Percentiles rank a stretch among this genome's conserved stretches.
phyloP scores from a whole-genome alignment of 164 flowering plant species.

The Houttuynia cordata region DNA sequence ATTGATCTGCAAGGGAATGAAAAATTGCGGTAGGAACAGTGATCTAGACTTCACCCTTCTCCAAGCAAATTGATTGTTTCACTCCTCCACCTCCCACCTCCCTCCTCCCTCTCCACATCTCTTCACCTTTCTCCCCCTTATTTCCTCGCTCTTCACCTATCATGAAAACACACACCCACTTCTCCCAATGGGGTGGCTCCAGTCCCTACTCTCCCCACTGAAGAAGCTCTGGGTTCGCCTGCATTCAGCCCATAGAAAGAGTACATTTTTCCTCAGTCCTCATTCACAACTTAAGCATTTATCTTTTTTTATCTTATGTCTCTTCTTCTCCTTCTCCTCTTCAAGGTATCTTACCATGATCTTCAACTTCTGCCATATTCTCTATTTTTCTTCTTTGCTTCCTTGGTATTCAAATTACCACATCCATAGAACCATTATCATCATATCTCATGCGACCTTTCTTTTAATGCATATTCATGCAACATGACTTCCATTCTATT shows the following conservation, averaged over 20 bases:
- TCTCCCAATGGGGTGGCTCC: slow-evolving; percentile 52
- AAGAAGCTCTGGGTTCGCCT: slow-evolving; percentile 56
- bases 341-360: neutral
- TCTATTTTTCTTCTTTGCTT: neutral
- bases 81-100: slow-evolving; percentile 7
- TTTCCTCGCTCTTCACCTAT: slow-evolving; percentile 27
- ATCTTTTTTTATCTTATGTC: neutral
- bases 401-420: no score
- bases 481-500: neutral
- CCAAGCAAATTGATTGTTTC: slow-evolving; percentile 12
- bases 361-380: neutral
- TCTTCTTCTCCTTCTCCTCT: neutral
- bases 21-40: slow-evolving; percentile 13
- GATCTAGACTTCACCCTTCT: slow-evolving; percentile 18
- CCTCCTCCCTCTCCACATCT: slow-evolving; percentile 4
- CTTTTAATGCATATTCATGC: neutral
- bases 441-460: neutral
- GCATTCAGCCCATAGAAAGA: slow-evolving; percentile 27
- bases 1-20: slow-evolving; percentile 15
- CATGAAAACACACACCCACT: slow-evolving; percentile 16
- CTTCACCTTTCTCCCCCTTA: slow-evolving; percentile 3
- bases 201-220: slow-evolving; percentile 44
- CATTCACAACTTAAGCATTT: neutral
- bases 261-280: slow-evolving; percentile 11
- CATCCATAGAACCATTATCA: no score